Evolutionary conservation across 2,329 filamentous ascomycete genomes (phyloP).

Genomic region (Paraphoma sp.): DNA sequence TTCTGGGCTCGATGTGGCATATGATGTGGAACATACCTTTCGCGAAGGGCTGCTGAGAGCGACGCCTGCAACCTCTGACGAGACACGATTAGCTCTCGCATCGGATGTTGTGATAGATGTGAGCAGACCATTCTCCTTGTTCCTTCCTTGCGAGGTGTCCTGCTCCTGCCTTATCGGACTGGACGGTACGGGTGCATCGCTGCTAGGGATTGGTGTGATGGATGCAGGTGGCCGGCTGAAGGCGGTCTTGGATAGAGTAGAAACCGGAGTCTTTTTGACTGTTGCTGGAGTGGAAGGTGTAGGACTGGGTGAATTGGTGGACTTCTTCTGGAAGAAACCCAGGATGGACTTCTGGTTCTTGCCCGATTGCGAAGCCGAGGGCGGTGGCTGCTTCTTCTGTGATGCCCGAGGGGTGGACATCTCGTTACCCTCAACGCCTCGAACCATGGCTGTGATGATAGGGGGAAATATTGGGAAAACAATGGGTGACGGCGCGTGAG

Average conservation of each 20-base stretch:
- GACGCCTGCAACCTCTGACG: slow-evolving; percentile 52
- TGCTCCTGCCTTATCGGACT: slow-evolving; percentile 73
- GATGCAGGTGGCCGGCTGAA: slow-evolving; percentile 44
- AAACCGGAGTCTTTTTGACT: slow-evolving; percentile 32
- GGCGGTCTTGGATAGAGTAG: slow-evolving; percentile 38
- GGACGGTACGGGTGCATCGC: slow-evolving; percentile 72
- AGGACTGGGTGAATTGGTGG: slow-evolving; percentile 55
- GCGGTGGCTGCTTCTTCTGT: slow-evolving; percentile 55
- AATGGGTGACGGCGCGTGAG: not conserved
- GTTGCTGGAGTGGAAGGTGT: slow-evolving; percentile 40
- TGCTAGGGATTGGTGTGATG: slow-evolving; percentile 80
- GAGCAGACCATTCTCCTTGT: slow-evolving; percentile 60
- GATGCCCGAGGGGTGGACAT: slow-evolving; percentile 53
- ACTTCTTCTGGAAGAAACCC: slow-evolving; percentile 76
- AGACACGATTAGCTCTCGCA: slow-evolving; percentile 52
- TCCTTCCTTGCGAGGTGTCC: slow-evolving; percentile 53
- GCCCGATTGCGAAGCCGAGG: slow-evolving; percentile 54
- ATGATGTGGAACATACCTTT: slow-evolving; percentile 63
- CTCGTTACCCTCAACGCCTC: slow-evolving; percentile 56
- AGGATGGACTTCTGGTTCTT: slow-evolving; percentile 76
- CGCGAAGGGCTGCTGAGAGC: slow-evolving; percentile 76
- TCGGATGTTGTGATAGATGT: slow-evolving; percentile 48
- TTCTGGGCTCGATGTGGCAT: not conserved
- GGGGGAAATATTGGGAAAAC: not conserved
- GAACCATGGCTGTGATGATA: slow-evolving; percentile 45